Conservation (phyloP, 441 rosid genomes). For the Francoa sonchifolia region DNA sequence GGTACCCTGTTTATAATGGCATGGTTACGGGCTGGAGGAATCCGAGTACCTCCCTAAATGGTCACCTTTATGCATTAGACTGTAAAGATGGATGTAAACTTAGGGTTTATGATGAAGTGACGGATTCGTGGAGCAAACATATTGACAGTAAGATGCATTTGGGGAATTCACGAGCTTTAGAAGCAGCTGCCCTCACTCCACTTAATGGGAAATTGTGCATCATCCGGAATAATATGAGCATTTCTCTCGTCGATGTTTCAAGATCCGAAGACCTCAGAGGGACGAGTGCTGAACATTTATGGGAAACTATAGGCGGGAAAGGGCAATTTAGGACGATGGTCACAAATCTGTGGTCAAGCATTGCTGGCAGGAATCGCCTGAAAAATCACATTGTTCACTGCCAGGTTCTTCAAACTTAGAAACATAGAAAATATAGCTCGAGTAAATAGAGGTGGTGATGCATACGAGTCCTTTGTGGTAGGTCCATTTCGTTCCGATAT, state of each 20-base stretch:
- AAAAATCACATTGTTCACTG: conserved; percentile 42
- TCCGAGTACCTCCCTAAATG: conserved; percentile 31
- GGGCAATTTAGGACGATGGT: conserved; percentile 39
- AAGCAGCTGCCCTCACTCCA: conserved; percentile 43
- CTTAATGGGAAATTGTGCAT: conserved; percentile 38
- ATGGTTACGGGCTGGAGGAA: conserved; percentile 49
- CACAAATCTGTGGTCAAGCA: conserved; percentile 35
- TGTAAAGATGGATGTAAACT: conserved; percentile 46
- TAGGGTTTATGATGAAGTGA: conserved; percentile 32
- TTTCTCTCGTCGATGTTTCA: conserved; percentile 33
- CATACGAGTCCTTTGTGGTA: conserved; percentile 2
- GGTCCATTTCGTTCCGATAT: conserved; percentile 5
- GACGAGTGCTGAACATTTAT: conserved; percentile 34
- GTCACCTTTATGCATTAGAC: conserved; percentile 37
- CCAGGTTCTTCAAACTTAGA: conserved; percentile 45
- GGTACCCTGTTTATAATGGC: conserved; percentile 36
- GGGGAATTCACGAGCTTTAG: conserved; percentile 37
- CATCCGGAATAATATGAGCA: conserved; percentile 40
- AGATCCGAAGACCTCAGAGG: conserved; percentile 24
- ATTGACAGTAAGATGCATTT: conserved; percentile 39
- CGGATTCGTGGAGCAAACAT: conserved; percentile 37
- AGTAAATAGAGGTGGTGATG: conserved; percentile 6
- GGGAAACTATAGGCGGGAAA: conserved; percentile 37
- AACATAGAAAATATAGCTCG: no score
- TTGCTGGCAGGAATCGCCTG: conserved; percentile 36